Percentiles rank a stretch among this genome's conserved stretches.
These are phyloP conservation scores for Pichia thaimueangensis DNA, from an alignment of 805 yeast genomes.

Conservation along the genomic window DNA sequence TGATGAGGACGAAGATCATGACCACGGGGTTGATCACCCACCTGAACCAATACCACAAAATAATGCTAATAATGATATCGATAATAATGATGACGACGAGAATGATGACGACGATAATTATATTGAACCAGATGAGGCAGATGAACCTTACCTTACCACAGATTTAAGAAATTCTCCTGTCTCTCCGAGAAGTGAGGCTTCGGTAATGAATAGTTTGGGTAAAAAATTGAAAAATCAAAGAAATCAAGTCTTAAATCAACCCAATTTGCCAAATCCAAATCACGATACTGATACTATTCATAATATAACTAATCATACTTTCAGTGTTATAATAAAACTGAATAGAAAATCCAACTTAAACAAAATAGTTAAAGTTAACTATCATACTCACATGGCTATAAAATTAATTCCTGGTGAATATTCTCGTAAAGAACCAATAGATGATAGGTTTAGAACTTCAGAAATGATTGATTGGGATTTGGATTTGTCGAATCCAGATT, in stretches of 20 bases:
- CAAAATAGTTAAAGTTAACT: slow-evolving; percentile 34
- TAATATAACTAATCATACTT: slow-evolving; percentile 38
- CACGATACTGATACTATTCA: slow-evolving; percentile 8
- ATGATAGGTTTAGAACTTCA: slow-evolving; percentile 38
- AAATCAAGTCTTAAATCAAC: too few species aligned
- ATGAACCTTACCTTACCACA: slow-evolving; percentile 1
- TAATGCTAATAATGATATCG: slow-evolving; percentile 15
- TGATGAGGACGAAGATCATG: slow-evolving; percentile 16
- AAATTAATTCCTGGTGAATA: slow-evolving; percentile 42
- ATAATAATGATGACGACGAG: slow-evolving; percentile 16
- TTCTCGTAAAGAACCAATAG: slow-evolving; percentile 36
- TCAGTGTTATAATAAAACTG: slow-evolving; percentile 44
- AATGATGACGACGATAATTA: slow-evolving; percentile 4
- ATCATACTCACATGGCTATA: slow-evolving; percentile 37
- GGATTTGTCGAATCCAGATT: slow-evolving; percentile 34
- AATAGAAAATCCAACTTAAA: slow-evolving; percentile 34
- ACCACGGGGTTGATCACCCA: slow-evolving; percentile 23
- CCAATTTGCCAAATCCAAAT: not conserved
- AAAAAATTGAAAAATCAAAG: too few species aligned
- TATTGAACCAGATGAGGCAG: not conserved
- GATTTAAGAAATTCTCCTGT: not conserved
- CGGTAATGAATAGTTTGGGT: too few species aligned
- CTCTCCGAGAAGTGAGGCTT: too few species aligned
- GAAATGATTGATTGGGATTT: slow-evolving; percentile 39
- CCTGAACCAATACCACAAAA: slow-evolving; percentile 16